Conservation (phyloP, 106 monocot species). For the Allium fistulosum region DNA sequence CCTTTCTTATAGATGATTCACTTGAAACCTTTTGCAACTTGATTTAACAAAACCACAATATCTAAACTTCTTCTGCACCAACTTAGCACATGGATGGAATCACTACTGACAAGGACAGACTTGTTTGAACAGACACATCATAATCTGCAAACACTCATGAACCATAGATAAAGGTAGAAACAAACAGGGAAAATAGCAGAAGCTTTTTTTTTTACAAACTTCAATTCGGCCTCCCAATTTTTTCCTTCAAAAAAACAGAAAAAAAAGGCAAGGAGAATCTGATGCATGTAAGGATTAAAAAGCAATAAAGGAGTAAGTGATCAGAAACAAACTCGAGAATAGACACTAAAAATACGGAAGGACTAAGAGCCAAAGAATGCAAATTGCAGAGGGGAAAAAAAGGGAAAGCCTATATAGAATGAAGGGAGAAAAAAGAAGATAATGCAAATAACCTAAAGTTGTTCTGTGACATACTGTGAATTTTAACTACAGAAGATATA, state of each 20-base stretch:
- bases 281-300: background rate
- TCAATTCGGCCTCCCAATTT: background rate
- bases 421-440: conserved; percentile 7
- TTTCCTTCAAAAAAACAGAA: conserved; percentile 14
- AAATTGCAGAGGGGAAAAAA: conserved; percentile 15
- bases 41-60: too few species aligned
- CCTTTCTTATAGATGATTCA: too few species aligned
- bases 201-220: background rate
- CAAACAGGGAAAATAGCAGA: background rate
- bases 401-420: conserved; percentile 25
- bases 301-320: background rate
- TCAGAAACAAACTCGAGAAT: too few species aligned
- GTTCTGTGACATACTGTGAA: background rate
- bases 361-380: conserved; percentile 3
- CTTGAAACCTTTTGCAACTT: too few species aligned
- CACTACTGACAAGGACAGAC: too few species aligned
- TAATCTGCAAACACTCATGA: background rate
- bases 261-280: conserved; percentile 15
- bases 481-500: too few species aligned
- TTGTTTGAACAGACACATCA: too few species aligned
- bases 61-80: too few species aligned
- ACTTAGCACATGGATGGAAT: too few species aligned
- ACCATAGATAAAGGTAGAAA: background rate
- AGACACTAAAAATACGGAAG: too few species aligned
- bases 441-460: background rate